Base-by-base conservation (phyloP, 2,329 filamentous ascomycete genomes). In the Xylaria sp. region DNA sequence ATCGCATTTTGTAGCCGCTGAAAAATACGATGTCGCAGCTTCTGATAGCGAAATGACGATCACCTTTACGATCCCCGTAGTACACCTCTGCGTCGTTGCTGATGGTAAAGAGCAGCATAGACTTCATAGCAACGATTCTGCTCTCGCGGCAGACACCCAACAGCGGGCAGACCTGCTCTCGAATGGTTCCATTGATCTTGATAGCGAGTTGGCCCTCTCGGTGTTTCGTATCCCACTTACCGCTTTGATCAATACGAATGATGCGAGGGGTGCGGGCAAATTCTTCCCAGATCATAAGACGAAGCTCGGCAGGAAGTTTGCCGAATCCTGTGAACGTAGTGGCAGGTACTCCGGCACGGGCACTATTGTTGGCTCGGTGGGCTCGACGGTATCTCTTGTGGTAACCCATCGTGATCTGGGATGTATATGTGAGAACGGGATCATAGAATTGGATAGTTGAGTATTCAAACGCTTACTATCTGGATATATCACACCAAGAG, bases 241-340 rank as follows among this genome's bases (percentile, higher is more conserved):
- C 38, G 20, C 2, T n/a, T 17, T 33, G 11, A 44, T 58, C 40
- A 28, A 60, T 13, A 26, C 28, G 42, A 15, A 69, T 69, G 13
- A 69, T 42, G 36, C 67, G 67, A 9, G 63, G 67, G 2, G 11
- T 59, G 17, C 38, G 53, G 11, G 40, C 9, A 15, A 58, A 66
- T 40, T 69, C 53, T 13, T 69, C 67, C 67, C 63, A 69, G 26
- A 69, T 59, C 58, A 66, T 63, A 13, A 59, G n/a, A 17, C 66
- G 63, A 31, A 56, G 53, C 5, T 56, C 53, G 10, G 53, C 11
- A 20, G 53, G 31, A 15, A 56, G 31, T 2, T n/a, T 40, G 23
- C 17, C 6, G 20, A 58, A 58, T 9, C 4, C 20, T 13, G 23
- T 28, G 15, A 42, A 42, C 7, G 54, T 58, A n/a, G 20, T 42